Evolutionary conservation across 177 flowering plant species (phyloP), one percentile per base, ranked within the genome.

Genomic region (Telopea speciosissima): DNA sequence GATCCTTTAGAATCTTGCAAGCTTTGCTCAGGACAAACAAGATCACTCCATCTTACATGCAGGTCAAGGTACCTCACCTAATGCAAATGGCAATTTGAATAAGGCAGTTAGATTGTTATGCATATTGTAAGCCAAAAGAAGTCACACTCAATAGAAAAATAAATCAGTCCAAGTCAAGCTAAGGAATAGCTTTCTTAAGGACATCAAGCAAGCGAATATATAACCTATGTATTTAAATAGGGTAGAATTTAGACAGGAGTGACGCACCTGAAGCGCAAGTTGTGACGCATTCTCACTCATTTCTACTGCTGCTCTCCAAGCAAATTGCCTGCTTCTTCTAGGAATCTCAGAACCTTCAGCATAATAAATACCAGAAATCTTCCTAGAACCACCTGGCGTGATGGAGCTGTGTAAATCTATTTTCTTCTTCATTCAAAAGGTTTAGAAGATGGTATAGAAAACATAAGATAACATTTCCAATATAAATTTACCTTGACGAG

Each of bases 301-400:
- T 76, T 88, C 95, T 72, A 90, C 96, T 54, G 98, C 93, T 77
- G 97, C 85, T 83, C 96, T 88, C 99, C 99, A 96, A 40, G 86
- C 73, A 69, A 82, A 68, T 70, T 81, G 89, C 66, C 88, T 85
- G 83, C 91, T 93, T 86, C 92, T 88, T 79, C 83, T 88, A 45
- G 97, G 92, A 82, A 84, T 75, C 65, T 84, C 93, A 63, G 83
- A 75, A 77, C 83, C 92, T 74, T 89, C 97, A 79, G 80, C 68
- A 79, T 96, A 93, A 74, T 63, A 61, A 72, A 89, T 63, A 45
- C 91, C 91, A 72, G 78, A 56, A 56, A 93, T 84, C 83, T 83
- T 92, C 71, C 78, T 82, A 33, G 70, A 74, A 74, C 98, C 99
- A 82, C 97, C 99, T 96, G 83, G 68, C 11, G 62, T 33, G 21